phyloP scores from a whole-genome alignment of 2,329 filamentous ascomycete genomes.

The Trichoderma koningiopsis region DNA sequence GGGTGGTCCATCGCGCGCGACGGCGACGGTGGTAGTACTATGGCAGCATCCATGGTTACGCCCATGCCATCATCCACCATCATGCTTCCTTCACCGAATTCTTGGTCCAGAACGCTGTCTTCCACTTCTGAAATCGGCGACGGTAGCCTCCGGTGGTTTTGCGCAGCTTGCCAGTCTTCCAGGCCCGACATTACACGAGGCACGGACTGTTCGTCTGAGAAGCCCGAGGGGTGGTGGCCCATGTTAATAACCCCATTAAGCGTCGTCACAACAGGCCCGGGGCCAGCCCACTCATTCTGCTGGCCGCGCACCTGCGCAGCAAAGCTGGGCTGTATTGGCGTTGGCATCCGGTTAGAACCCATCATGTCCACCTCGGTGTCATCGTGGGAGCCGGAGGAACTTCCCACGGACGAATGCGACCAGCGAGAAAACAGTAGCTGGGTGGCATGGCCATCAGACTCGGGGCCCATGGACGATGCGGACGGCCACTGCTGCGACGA shows the following conservation, averaged over 20 bases:
- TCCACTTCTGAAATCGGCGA: constrained; percentile 63
- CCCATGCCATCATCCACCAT: constrained; percentile 39
- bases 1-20: constrained; percentile 45
- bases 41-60: constrained; percentile 31
- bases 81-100: constrained; percentile 38
- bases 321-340: constrained; percentile 62
- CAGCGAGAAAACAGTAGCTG: constrained; percentile 40
- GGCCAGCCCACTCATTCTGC: constrained; percentile 46
- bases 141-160: constrained; percentile 57
- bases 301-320: constrained; percentile 58
- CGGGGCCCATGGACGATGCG: constrained; percentile 42
- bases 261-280: constrained; percentile 39
- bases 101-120: constrained; percentile 47
- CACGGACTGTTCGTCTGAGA: constrained; percentile 47
- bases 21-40: constrained; percentile 32
- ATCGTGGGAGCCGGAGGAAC: constrained; percentile 28
- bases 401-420: constrained; percentile 33
- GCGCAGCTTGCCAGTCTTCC: constrained; percentile 54
- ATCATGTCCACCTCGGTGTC: constrained; percentile 56
- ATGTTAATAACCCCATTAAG: constrained; percentile 43
- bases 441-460: constrained; percentile 42
- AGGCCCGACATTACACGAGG: constrained; percentile 51
- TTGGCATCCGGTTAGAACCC: constrained; percentile 56
- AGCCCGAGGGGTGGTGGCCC: constrained; percentile 45
- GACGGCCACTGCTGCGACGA: constrained; percentile 36